Evolutionary conservation across 2,329 filamentous ascomycete genomes (phyloP), one percentile per base, ranked within the genome.

Genomic region (Alternaria sp.): DNA sequence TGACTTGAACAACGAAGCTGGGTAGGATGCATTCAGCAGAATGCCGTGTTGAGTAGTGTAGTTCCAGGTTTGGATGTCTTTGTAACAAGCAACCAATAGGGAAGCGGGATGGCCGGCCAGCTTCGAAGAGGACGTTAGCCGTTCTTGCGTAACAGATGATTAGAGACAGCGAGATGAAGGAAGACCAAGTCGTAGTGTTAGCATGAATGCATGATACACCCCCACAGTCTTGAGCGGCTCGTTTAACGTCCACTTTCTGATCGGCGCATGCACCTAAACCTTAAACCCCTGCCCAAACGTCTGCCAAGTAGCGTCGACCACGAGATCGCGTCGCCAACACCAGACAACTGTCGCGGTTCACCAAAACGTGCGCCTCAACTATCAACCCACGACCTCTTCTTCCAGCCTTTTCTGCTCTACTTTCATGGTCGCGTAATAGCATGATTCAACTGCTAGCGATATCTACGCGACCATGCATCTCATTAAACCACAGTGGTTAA

Each of bases 401-500:
- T 46, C 34, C 40, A 25, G 34, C 28, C 30, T 43, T 45, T 44
- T 46, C 14, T 14, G 32, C 11, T 10, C 34, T 34, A n/a, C 27
- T 41, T 65, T 61, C 62, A 70, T 75, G 71, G 64, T 73, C 63
- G 66, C 68, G 54, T 63, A 62, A 60, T 69, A 71, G 73, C 66
- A 73, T 70, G 70, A 69, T 65, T 52, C 53, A 55, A 46, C 36
- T 64, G 59, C 56, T 51, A 40, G 45, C 32, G 52, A 60, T 54
- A 54, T 59, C 41, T 58, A 68, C 67, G 69, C 73, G 69, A 78
- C 65, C 65, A 84, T 84, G 82, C 82, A 82, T 76, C 78, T 97
- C 82, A 92, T 96, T 81, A 97, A 96, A 87, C 94, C 94, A 71
- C 89, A 92, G 78, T 98, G 94, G 94, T 89, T 98, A 74, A 94